A percentile compares a stretch with the other conserved stretches of the same genome.
Conservation (phyloP, 257 asterid genomes). For the Fraxinus cuspidata region DNA sequence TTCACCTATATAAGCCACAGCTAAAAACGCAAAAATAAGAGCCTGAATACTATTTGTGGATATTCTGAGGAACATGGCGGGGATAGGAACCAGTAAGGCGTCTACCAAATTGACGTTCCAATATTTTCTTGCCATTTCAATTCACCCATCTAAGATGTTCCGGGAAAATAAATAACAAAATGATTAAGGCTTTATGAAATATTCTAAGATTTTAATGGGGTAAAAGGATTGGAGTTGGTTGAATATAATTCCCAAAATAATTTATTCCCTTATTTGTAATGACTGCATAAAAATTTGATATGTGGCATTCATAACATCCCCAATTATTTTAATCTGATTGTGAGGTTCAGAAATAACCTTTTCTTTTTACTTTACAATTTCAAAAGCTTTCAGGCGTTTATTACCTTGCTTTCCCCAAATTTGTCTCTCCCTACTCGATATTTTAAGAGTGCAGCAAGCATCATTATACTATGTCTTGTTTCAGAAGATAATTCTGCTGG, state of each 20-base stretch:
- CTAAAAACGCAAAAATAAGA: background rate
- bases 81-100: background rate
- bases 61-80: background rate
- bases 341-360: background rate
- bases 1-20: background rate
- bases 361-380: background rate
- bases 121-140: background rate
- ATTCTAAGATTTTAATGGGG: background rate
- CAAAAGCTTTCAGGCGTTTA: constrained; percentile 1
- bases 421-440: constrained; percentile 5
- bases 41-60: background rate
- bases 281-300: background rate
- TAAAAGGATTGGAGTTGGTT: background rate
- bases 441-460: background rate
- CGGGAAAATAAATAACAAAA: background rate
- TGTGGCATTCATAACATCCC: background rate
- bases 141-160: background rate
- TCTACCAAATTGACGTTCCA: background rate
- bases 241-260: background rate
- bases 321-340: background rate
- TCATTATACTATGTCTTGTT: constrained; percentile 4
- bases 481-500: constrained; percentile 2
- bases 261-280: background rate
- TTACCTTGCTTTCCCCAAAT: constrained; percentile 4
- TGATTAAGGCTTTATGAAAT: background rate